Base-by-base conservation (phyloP, 2,329 filamentous ascomycete species). In the Verticillium tricorpus region DNA sequence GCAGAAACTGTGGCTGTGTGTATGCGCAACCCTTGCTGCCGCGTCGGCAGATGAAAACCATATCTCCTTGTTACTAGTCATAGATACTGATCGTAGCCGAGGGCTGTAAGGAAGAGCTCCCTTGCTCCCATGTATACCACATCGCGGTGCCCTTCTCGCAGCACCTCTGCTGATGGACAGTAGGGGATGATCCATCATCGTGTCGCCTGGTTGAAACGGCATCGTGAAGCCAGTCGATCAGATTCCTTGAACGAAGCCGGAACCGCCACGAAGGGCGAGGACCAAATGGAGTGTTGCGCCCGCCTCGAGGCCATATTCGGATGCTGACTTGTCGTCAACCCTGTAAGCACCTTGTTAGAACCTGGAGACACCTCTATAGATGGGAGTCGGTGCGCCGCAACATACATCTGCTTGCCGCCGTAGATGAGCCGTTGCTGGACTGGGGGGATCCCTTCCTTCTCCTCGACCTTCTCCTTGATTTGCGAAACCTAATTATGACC, bases 381-480 rank as follows among this genome's bases (percentile, higher is more conserved):
- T 52, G 6, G n/a, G 19, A 52, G n/a, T n/a, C n/a, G 17, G 39
- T 15, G 19, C 17, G 32, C 22, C 19, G 31, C 15, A 14, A 50
- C 55, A 39, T 80, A 97, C 95, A 99, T 97, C 77, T 99, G 95
- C 82, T 99, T 99, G 72, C 95, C 95, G 60, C 94, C 93, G 74
- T 90, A 97, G 72, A 99, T 99, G 67, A 99, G 82, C 63, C 95
- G 89, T 79, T 99, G 95, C 79, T 99, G 95, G 19, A 95, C 93
- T 1, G 95, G 95, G 54, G 95, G 94, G 70, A 99, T 99, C 62
- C 95, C 95, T 75, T 98, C 95, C 80, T 98, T 98, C 82, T 99
- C 95, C 78, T 99, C 95, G 61, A 99, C 95, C 72, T 94, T 93
- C 80, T 98, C 95, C 84, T 99, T 99, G 84, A 99, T 98, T 76